phyloP scores from a whole-genome alignment of 108 stramenopile species.

The Cyclotella atomus region DNA sequence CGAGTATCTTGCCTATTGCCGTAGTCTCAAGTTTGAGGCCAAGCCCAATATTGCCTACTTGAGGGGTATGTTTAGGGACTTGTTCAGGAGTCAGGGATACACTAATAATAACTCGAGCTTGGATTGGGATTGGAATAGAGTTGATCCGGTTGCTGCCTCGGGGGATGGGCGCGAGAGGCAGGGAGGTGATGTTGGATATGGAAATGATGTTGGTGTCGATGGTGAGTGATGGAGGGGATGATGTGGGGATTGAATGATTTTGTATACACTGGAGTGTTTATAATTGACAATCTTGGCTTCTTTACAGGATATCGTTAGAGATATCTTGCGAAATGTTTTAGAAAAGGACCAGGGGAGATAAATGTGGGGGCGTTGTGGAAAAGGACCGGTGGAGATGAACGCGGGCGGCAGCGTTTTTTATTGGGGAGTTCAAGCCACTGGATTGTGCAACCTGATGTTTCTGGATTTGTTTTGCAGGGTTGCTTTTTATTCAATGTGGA shows the following conservation, averaged over 20 bases:
- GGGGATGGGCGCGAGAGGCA: slow-evolving; percentile 37
- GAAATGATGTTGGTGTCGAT: slow-evolving; percentile 25
- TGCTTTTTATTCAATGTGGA: too few species aligned
- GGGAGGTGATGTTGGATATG: slow-evolving; percentile 37
- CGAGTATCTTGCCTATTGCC: slow-evolving; percentile 98
- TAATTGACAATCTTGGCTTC: not conserved
- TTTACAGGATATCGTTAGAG: slow-evolving; percentile 10
- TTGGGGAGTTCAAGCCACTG: too few species aligned
- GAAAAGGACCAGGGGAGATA: not conserved
- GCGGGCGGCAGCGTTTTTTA: too few species aligned
- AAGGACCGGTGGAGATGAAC: too few species aligned
- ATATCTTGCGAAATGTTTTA: not conserved
- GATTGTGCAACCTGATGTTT: not conserved
- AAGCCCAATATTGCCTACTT: slow-evolving; percentile 99
- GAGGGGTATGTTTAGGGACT: slow-evolving; percentile 94
- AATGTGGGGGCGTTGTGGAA: not conserved
- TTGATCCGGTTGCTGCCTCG: slow-evolving; percentile 59
- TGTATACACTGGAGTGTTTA: not conserved
- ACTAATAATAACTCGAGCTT: slow-evolving; percentile 89
- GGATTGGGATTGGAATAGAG: slow-evolving; percentile 93
- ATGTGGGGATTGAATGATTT: not conserved
- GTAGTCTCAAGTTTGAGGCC: slow-evolving; percentile 97
- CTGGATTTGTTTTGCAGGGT: not conserved
- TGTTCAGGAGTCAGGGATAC: slow-evolving; percentile 93
- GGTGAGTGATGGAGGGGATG: not conserved